These are phyloP conservation scores for Drechslerella dactyloides DNA, from an alignment of 2,329 filamentous ascomycete genomes.

Conservation along the genomic window DNA sequence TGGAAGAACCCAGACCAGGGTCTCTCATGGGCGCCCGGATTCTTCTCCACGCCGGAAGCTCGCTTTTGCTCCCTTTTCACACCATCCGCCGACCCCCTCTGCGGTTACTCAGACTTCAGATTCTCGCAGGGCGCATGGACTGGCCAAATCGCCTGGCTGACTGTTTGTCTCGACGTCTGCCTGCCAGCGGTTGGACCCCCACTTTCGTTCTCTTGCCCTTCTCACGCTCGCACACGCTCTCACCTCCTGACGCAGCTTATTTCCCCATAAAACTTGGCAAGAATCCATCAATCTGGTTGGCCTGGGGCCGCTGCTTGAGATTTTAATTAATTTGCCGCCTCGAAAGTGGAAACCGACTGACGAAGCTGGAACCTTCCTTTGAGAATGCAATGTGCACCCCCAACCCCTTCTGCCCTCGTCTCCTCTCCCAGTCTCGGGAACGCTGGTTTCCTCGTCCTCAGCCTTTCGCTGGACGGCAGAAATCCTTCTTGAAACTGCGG, in stretches of 20 bases:
- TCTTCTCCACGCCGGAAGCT: conserved; percentile 29
- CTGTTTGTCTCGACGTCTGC: conserved; percentile 1
- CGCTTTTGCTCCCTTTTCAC: conserved; percentile 18
- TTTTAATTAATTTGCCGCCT: conserved; percentile 48
- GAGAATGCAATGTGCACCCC: neutral
- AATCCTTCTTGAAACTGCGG: conserved; percentile 45
- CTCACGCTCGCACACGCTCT: conserved; percentile 18
- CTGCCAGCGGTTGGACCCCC: neutral
- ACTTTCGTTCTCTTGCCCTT: conserved; percentile 7
- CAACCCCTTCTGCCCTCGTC: conserved; percentile 20
- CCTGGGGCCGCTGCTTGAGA: conserved; percentile 22
- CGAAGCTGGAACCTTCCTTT: conserved; percentile 25
- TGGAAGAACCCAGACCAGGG: conserved; percentile 50
- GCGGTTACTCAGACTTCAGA: neutral
- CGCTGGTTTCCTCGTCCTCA: neutral
- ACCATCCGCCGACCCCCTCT: conserved; percentile 10
- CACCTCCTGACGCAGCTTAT: conserved; percentile 34
- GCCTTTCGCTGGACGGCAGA: neutral
- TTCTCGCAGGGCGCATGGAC: conserved; percentile 15
- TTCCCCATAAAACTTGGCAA: conserved; percentile 52
- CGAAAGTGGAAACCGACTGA: conserved; percentile 24
- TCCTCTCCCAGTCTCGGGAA: conserved; percentile 23
- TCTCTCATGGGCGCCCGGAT: conserved; percentile 27
- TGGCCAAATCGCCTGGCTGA: conserved; percentile 3
- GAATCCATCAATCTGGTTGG: conserved; percentile 51